These are phyloP conservation scores for Populus nigra DNA, from an alignment of 345 rosid genomes.

Conservation along the genomic window DNA sequence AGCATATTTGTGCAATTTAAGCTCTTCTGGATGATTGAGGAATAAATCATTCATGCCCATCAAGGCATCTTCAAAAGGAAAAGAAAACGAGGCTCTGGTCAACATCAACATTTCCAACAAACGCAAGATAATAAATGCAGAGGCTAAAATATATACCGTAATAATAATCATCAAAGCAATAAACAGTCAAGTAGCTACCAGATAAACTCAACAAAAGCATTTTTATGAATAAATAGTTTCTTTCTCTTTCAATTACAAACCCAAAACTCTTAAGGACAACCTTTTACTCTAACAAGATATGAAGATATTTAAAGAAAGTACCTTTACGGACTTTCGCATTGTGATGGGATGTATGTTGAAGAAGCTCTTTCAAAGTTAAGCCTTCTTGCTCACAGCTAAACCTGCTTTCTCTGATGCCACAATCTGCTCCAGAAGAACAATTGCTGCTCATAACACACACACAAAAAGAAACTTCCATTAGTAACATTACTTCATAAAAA, in stretches of 20 bases:
- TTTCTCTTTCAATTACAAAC: neutral
- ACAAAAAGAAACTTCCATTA: neutral
- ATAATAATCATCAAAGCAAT: neutral
- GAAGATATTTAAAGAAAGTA: constrained; percentile 11
- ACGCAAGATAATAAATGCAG: neutral
- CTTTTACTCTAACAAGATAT: neutral
- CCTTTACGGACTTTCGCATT: constrained; percentile 81
- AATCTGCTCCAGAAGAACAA: constrained; percentile 88
- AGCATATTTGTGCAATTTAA: constrained; percentile 51
- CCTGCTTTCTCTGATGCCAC: constrained; percentile 74
- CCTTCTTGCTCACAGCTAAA: constrained; percentile 83
- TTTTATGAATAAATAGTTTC: neutral
- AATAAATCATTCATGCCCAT: constrained; percentile 68
- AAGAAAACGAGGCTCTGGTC: too few species aligned
- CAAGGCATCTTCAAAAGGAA: constrained; percentile 61
- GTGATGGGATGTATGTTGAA: constrained; percentile 77
- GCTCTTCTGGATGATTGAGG: constrained; percentile 60
- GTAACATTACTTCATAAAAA: neutral
- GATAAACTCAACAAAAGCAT: neutral
- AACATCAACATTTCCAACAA: neutral
- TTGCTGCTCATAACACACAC: constrained; percentile 46
- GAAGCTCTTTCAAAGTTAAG: constrained; percentile 80
- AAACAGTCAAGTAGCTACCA: neutral
- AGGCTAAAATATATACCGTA: neutral
- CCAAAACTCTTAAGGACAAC: neutral